Base-by-base conservation (phyloP, 768 basidiomycete species). In the Pleurotus pulmonarius region DNA sequence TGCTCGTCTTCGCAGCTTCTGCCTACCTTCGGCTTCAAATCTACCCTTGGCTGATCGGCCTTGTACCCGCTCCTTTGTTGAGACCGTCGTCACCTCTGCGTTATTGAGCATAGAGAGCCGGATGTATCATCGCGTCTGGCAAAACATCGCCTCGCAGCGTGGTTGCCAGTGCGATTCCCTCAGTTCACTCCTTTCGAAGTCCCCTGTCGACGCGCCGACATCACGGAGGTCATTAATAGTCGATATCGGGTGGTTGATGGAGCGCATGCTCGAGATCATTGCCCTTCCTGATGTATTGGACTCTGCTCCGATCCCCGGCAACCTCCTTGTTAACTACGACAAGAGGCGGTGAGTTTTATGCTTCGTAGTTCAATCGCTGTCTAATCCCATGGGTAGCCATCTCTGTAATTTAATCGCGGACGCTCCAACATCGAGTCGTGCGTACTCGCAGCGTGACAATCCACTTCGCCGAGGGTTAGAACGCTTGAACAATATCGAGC, bases 201-300 rank as follows among this genome's bases (percentile, higher is more conserved):
- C 83, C 1, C 71, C 64, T 44, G 67, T 77, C 5, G 77, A 80
- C 47, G 68, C 73, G 8, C 69, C 77, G 15, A 64, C 72, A 11
- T 75, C 79, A 26, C 73, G 74, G 26, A 80, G 83, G 29, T 73
- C 79, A 5, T 70, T 92, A 45, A 83, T 85, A 3, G 80, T 88
- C 13, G 92, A 93, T 65, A 81, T 91, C 60, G 89, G 88, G 8
- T 94, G 91, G 90, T 70, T 92, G 39, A 66, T 94, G 56, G 92
- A 94, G 67, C 81, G 90, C 44, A 81, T 93, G 70, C 71, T 93
- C 37, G 92, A 93, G 66, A 75, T 93, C 46, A 81, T 92, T 57
- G 83, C 86, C 24, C 79, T 85, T 51, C 85, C 90, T 3, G 90
- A 94, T 65, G 75, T 85, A 13, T 70, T 90, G 6, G 80, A 83